Conservation (phyloP, 148 eudicot genomes). For the Chenopodium suecicum region DNA sequence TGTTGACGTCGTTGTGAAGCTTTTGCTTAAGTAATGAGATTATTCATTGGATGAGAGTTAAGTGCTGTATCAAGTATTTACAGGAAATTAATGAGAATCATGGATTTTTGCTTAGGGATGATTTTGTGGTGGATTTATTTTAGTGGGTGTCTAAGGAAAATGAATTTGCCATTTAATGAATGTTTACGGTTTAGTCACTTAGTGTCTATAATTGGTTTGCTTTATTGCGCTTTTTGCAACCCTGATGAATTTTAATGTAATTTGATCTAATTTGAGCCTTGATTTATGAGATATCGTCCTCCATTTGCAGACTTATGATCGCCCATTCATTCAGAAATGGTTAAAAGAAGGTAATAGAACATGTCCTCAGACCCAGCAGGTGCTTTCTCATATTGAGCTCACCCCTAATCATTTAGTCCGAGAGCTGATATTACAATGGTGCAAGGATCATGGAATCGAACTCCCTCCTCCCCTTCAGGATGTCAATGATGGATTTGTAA, state of each 20-base stretch:
- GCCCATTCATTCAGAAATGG: constrained; percentile 69
- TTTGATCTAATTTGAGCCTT: not conserved
- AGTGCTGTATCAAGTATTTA: not conserved
- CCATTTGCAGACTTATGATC: constrained; percentile 70
- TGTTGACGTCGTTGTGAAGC: not conserved
- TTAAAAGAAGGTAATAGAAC: constrained; percentile 57
- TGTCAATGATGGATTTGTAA: constrained; percentile 39
- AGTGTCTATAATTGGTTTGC: not conserved
- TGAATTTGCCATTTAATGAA: not conserved
- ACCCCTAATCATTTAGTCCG: constrained; percentile 65
- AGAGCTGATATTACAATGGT: constrained; percentile 70
- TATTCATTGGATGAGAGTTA: not conserved
- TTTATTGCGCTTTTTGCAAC: not conserved
- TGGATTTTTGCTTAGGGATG: not conserved
- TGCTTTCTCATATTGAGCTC: constrained; percentile 56
- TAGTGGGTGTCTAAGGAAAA: too few species aligned
- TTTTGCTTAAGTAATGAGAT: not conserved
- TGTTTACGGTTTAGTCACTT: not conserved
- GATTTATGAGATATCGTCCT: not conserved
- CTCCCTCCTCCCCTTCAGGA: constrained; percentile 43
- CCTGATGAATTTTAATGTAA: not conserved
- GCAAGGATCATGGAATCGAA: constrained; percentile 48
- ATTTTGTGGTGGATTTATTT: not conserved
- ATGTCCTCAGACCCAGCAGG: constrained; percentile 75
- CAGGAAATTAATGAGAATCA: not conserved